phyloP scores from a whole-genome alignment of 2,329 filamentous ascomycete genomes.

The Fusarium sp. region DNA sequence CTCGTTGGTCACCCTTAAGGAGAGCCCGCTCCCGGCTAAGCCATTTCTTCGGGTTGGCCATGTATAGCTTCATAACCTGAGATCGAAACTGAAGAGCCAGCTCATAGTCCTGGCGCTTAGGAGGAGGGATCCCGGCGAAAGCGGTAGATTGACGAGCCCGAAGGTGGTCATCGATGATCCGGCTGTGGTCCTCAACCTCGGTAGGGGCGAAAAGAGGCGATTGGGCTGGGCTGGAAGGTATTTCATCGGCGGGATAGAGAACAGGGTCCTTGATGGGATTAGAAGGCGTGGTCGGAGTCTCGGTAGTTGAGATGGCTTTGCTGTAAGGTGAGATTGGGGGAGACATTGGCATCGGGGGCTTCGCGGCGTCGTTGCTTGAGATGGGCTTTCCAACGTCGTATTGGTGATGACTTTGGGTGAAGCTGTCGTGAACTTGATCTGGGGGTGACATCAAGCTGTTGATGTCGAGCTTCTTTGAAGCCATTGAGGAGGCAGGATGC shows the following conservation, averaged over 20 bases:
- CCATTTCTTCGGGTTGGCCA: conserved; percentile 59
- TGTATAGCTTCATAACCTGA: conserved; percentile 60
- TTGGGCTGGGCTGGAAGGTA: conserved; percentile 55
- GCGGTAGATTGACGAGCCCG: conserved; percentile 55
- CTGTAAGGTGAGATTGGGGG: conserved; percentile 67
- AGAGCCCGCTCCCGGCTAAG: conserved; percentile 62
- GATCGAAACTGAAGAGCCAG: conserved; percentile 64
- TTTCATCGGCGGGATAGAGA: conserved; percentile 62
- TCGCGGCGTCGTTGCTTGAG: conserved; percentile 45
- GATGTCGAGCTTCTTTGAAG: conserved; percentile 59
- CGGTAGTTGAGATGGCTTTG: conserved; percentile 52
- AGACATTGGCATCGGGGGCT: conserved; percentile 60
- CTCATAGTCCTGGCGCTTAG: conserved; percentile 64
- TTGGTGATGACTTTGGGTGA: conserved; percentile 50
- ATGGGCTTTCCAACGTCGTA: conserved; percentile 33
- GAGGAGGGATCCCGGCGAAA: conserved; percentile 59
- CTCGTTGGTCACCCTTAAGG: conserved; percentile 60
- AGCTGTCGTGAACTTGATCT: conserved; percentile 66
- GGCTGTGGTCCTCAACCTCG: conserved; percentile 56
- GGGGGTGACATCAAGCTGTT: conserved; percentile 72
- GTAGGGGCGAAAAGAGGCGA: conserved; percentile 61
- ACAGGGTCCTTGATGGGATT: conserved; percentile 64
- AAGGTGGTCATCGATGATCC: conserved; percentile 63
- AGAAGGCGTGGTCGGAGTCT: conserved; percentile 46
- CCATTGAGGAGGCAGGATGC: conserved; percentile 37